Conservation (phyloP, 2,329 filamentous ascomycete genomes). For the Trichophyton schoenleinii region DNA sequence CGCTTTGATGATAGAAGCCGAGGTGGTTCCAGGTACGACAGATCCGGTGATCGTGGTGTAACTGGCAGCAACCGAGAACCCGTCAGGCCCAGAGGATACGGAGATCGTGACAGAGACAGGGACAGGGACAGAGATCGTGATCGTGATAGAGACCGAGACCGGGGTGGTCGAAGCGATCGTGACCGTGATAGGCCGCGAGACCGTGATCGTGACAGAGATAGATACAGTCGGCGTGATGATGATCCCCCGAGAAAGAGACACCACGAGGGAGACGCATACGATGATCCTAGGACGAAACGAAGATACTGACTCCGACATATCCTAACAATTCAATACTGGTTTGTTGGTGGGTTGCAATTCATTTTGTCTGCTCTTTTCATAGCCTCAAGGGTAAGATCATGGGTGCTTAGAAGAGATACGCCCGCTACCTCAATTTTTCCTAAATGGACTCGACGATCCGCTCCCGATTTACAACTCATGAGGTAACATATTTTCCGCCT, state of each 20-base stretch:
- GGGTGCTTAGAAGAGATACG: not conserved
- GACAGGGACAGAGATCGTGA: conserved; percentile 42
- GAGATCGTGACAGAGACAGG: conserved; percentile 43
- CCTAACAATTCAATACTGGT: conserved; percentile 19
- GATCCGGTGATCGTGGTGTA: conserved; percentile 33
- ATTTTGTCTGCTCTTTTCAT: conserved; percentile 17
- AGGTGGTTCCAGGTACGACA: conserved; percentile 38
- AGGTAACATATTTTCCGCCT: not conserved
- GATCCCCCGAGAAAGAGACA: conserved; percentile 50
- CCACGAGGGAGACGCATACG: conserved; percentile 65
- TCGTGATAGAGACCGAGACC: conserved; percentile 30
- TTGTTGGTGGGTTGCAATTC: conserved; percentile 35
- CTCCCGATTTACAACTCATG: not conserved
- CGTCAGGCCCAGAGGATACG: conserved; percentile 54
- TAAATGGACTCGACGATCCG: not conserved
- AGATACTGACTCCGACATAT: conserved; percentile 38
- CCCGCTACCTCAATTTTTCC: not conserved
- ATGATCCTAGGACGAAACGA: conserved; percentile 55
- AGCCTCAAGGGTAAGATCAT: conserved; percentile 26
- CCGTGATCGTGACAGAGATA: conserved; percentile 39
- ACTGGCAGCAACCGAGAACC: conserved; percentile 77
- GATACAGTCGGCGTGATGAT: conserved; percentile 40
- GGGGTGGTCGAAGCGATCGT: conserved; percentile 33
- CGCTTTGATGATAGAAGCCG: conserved; percentile 47
- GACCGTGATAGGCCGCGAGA: conserved; percentile 37